These are phyloP conservation scores for Saturnispora quitensis DNA, from an alignment of 805 yeast genomes.

Conservation along the genomic window DNA sequence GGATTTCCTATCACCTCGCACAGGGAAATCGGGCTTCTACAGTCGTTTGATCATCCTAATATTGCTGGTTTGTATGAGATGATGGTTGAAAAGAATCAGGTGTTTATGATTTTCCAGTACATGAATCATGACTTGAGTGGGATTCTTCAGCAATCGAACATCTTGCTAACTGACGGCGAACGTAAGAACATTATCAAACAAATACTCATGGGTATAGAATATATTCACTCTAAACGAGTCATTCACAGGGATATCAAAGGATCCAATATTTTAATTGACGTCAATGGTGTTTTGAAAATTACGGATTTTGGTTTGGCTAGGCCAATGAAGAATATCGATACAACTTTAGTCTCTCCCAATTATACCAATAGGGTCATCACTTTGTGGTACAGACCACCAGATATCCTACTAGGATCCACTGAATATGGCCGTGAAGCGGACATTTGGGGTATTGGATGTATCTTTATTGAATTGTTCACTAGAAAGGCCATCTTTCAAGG, in stretches of 20 bases:
- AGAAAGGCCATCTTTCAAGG: conserved; percentile 79
- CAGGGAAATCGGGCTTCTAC: conserved; percentile 80
- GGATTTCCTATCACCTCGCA: conserved; percentile 96
- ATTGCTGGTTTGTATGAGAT: conserved; percentile 79
- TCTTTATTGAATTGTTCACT: conserved; percentile 72
- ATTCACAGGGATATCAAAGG: conserved; percentile 80
- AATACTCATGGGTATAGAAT: conserved; percentile 56
- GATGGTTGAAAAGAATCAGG: conserved; percentile 69
- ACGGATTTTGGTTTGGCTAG: conserved; percentile 82
- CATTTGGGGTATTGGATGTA: conserved; percentile 95
- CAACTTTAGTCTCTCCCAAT: conserved; percentile 50
- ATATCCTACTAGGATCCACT: conserved; percentile 81
- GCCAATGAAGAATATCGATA: conserved; percentile 49
- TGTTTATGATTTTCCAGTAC: conserved; percentile 88
- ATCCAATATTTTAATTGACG: conserved; percentile 61
- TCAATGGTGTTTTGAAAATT: conserved; percentile 53
- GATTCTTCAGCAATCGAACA: conserved; percentile 64
- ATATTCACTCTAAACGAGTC: conserved; percentile 58
- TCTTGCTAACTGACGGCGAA: conserved; percentile 52
- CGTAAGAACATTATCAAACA: conserved; percentile 60
- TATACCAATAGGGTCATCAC: conserved; percentile 95
- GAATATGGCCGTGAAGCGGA: conserved; percentile 87
- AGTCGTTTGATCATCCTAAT: conserved; percentile 72
- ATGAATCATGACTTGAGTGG: conserved; percentile 93
- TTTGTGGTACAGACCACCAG: conserved; percentile 97